Conservation (phyloP, 257 asterid species). For the Nicotiana tabacum region DNA sequence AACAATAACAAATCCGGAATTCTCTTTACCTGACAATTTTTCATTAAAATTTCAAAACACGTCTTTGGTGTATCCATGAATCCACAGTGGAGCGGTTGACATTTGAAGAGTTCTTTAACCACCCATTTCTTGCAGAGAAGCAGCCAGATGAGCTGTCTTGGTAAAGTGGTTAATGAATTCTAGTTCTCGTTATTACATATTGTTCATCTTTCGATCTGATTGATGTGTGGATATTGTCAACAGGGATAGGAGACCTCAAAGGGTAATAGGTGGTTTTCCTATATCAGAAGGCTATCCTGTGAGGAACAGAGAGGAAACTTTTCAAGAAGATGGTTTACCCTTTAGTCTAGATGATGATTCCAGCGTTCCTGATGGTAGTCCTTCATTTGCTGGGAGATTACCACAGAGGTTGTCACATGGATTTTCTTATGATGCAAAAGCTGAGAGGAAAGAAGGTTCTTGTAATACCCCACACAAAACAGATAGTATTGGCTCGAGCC, state of each 20-base stretch:
- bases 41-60: neutral
- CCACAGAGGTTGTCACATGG: slow-evolving; percentile 46
- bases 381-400: slow-evolving; percentile 43
- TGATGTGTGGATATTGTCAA: slow-evolving; percentile 11
- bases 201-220: neutral
- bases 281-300: slow-evolving; percentile 28
- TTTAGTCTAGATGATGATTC: slow-evolving; percentile 64
- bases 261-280: slow-evolving; percentile 39
- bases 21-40: neutral
- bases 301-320: slow-evolving; percentile 38
- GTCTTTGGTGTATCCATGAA: neutral
- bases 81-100: slow-evolving; percentile 78
- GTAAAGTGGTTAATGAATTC: slow-evolving; percentile 32
- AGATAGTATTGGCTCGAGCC: slow-evolving; percentile 25
- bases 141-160: slow-evolving; percentile 47
- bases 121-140: slow-evolving; percentile 65
- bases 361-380: slow-evolving; percentile 42
- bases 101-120: slow-evolving; percentile 88
- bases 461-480: slow-evolving; percentile 31
- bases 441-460: slow-evolving; percentile 37
- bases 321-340: slow-evolving; percentile 68
- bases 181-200: slow-evolving; percentile 14
- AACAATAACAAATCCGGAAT: neutral
- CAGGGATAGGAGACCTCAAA: slow-evolving; percentile 47
- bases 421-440: slow-evolving; percentile 55